Percentiles rank a stretch among this genome's conserved stretches.
Evolutionary conservation across 495 filamentous ascomycete species (phyloP).

Genomic region (Delitschia confertaspora): DNA sequence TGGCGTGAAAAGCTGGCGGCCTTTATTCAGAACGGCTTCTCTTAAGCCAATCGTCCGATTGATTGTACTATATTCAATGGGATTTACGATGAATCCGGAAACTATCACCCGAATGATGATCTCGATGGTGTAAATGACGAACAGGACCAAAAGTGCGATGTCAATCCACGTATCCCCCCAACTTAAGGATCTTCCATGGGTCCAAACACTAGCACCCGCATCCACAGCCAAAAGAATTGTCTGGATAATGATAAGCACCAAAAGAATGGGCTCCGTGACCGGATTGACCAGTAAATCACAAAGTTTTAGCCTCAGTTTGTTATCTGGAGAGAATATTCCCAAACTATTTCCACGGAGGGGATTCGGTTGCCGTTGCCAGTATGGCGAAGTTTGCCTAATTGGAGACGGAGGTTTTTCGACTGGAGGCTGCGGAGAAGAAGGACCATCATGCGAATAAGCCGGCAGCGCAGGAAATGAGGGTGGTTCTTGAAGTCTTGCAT

Average conservation of each 20-base stretch:
- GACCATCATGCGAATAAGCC: slow-evolving; percentile 49
- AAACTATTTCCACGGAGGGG: slow-evolving; percentile 83
- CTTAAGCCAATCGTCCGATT: slow-evolving; percentile 61
- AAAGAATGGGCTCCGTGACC: slow-evolving; percentile 72
- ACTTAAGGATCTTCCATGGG: slow-evolving; percentile 37
- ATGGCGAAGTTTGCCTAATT: slow-evolving; percentile 2
- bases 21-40: slow-evolving; percentile 65
- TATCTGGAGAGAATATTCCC: slow-evolving; percentile 72
- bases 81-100: slow-evolving; percentile 84
- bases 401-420: slow-evolving; percentile 38
- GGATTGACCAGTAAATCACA: slow-evolving; percentile 87
- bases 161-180: slow-evolving; percentile 71
- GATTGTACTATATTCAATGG: slow-evolving; percentile 73
- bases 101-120: slow-evolving; percentile 74
- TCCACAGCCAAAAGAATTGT: slow-evolving; percentile 79
- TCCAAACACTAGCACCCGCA: slow-evolving; percentile 57
- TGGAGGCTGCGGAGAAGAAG: slow-evolving; percentile 39
- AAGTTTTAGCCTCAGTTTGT: slow-evolving; percentile 59
- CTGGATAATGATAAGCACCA: slow-evolving; percentile 81
- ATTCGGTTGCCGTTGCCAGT: slow-evolving; percentile 47
- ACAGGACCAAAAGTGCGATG: slow-evolving; percentile 71
- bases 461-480: slow-evolving; percentile 50
- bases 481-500: slow-evolving; percentile 45
- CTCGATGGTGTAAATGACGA: slow-evolving; percentile 86
- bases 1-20: slow-evolving; percentile 66